These are phyloP conservation scores for Daldinia vernicosa DNA, from an alignment of 495 filamentous ascomycete species.

Conservation along the genomic window DNA sequence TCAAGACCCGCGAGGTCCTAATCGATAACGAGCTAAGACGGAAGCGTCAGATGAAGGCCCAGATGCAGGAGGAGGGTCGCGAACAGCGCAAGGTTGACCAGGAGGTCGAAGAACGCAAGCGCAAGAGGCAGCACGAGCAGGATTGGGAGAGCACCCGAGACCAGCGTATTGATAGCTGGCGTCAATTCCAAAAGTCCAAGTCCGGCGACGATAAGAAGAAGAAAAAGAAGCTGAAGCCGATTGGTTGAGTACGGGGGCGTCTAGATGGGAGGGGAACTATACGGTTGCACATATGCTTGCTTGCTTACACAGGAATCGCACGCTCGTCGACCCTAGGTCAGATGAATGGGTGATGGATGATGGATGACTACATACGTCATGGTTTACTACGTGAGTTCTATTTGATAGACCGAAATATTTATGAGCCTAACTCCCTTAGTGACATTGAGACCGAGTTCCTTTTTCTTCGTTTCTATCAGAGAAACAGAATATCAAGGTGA, in stretches of 20 bases:
- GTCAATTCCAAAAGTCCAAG: conserved; percentile 84
- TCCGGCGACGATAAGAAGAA: conserved; percentile 79
- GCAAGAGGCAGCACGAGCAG: conserved; percentile 90
- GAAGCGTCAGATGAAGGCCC: conserved; percentile 86
- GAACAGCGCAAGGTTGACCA: conserved; percentile 88
- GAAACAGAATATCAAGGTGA: conserved; percentile 22
- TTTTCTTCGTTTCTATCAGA: conserved; percentile 8
- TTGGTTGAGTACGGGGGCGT: conserved; percentile 49
- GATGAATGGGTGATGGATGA: conserved; percentile 12
- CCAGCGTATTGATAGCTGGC: conserved; percentile 91
- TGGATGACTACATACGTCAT: conserved; percentile 5
- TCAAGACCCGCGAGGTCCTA: conserved; percentile 91
- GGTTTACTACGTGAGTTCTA: conserved; percentile 47
- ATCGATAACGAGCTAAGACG: conserved; percentile 90
- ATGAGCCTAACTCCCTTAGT: conserved; percentile 51
- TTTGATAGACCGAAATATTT: conserved; percentile 45
- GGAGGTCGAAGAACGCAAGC: conserved; percentile 84
- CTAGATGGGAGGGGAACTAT: not conserved
- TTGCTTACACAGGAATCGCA: conserved; percentile 11
- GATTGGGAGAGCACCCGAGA: conserved; percentile 95
- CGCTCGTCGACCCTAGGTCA: conserved; percentile 10
- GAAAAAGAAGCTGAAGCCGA: conserved; percentile 81
- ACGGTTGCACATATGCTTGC: not conserved
- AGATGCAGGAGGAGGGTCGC: conserved; percentile 95
- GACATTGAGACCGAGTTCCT: conserved; percentile 27